These are phyloP conservation scores for Kwoniella shandongensis DNA, from an alignment of 768 basidiomycete genomes.

Conservation along the genomic window DNA sequence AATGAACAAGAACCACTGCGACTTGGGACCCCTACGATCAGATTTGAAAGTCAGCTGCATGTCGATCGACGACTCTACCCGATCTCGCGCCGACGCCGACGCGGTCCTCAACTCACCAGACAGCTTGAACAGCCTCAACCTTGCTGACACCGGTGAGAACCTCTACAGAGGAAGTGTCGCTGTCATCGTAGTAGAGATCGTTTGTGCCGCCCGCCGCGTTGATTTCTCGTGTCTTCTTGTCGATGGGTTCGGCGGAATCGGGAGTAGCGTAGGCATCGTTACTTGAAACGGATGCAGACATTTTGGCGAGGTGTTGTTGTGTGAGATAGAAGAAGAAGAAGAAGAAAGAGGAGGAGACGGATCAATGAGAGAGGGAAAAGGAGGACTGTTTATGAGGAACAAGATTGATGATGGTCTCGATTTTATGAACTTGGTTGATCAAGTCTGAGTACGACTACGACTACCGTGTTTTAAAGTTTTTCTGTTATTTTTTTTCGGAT, in stretches of 20 bases:
- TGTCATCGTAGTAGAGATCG: slow-evolving; percentile 16
- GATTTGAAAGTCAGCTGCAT: slow-evolving; percentile 48
- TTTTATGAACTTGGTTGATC: no score
- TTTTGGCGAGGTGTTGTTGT: background rate
- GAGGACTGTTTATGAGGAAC: background rate
- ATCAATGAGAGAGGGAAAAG: background rate
- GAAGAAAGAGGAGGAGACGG: no score
- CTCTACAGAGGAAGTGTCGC: slow-evolving; percentile 11
- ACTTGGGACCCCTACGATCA: slow-evolving; percentile 58
- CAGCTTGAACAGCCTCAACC: slow-evolving; percentile 42
- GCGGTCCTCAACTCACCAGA: slow-evolving; percentile 26
- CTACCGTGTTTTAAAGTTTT: no score
- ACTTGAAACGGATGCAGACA: background rate
- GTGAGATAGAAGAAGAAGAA: no score
- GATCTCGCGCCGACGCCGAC: no score
- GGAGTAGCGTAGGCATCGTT: background rate
- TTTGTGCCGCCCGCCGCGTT: background rate
- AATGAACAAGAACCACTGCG: slow-evolving; percentile 64
- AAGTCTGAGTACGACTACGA: no score
- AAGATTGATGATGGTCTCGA: background rate
- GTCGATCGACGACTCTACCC: background rate
- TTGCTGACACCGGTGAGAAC: slow-evolving; percentile 35
- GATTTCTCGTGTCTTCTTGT: slow-evolving; percentile 14
- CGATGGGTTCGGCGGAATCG: slow-evolving; percentile 4
- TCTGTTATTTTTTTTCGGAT: no score